Percentiles rank a stretch among this genome's conserved stretches.
Evolutionary conservation across 2,329 filamentous ascomycete genomes (phyloP).

Genomic region (Hirsutella thompsonii): DNA sequence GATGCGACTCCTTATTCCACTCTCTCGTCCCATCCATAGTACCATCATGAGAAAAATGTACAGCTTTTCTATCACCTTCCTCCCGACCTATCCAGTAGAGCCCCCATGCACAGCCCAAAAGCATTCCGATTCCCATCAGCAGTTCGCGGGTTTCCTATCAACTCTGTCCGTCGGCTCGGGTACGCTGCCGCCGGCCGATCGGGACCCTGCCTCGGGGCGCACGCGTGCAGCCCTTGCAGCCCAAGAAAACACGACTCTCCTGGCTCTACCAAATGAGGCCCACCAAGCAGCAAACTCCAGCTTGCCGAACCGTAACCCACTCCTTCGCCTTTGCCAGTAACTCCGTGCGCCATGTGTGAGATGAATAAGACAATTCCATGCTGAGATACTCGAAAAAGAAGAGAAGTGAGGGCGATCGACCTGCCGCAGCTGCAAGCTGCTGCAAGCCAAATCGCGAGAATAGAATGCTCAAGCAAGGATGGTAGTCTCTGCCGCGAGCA

Average conservation of each 20-base stretch:
- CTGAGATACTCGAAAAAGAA: conserved; percentile 22
- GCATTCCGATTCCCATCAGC: not conserved
- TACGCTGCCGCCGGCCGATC: not conserved
- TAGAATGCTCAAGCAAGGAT: conserved; percentile 2
- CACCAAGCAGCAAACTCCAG: conserved; percentile 21
- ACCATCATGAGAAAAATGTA: conserved; percentile 26
- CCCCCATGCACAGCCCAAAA: conserved; percentile 3
- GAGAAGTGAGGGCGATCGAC: conserved; percentile 21
- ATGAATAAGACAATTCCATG: conserved; percentile 19
- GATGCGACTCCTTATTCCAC: conserved; percentile 18
- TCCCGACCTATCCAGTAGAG: conserved; percentile 9
- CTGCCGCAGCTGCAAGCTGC: conserved; percentile 13
- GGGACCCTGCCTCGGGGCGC: not conserved
- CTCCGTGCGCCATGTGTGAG: conserved; percentile 29
- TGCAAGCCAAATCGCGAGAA: conserved; percentile 14
- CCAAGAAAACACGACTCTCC: not conserved
- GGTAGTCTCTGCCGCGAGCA: not conserved
- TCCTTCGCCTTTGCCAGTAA: conserved; percentile 21
- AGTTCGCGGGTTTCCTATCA: too few species aligned
- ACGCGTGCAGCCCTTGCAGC: not conserved
- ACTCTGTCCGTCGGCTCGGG: not conserved
- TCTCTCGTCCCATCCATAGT: conserved; percentile 15
- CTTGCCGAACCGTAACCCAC: conserved; percentile 16
- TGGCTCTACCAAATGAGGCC: not conserved
- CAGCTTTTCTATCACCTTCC: conserved; percentile 21